Percentiles rank a stretch among this genome's conserved stretches.
These are phyloP conservation scores for Actinidia chinensis DNA, from an alignment of 179 eudicot genomes.

Conservation along the genomic window DNA sequence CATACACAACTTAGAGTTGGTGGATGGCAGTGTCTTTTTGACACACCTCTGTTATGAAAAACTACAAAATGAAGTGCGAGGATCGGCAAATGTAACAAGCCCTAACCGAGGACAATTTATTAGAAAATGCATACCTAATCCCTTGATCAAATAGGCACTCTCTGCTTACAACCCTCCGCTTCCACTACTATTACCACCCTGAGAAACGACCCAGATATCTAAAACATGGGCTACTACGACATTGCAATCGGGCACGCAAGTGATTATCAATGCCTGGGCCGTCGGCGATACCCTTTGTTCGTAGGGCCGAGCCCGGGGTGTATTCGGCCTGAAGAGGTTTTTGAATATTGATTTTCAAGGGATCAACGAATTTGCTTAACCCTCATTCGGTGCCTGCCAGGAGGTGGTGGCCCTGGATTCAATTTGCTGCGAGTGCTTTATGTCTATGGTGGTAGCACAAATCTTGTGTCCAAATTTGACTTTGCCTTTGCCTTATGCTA, in stretches of 20 bases:
- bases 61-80: too few species aligned
- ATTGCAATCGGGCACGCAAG: slow-evolving; percentile 37
- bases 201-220: slow-evolving; percentile 38
- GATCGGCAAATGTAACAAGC: too few species aligned
- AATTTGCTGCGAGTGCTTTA: slow-evolving; percentile 30
- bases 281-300: slow-evolving; percentile 42
- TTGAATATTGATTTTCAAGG: slow-evolving; percentile 42
- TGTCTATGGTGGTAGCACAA: slow-evolving; percentile 32
- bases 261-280: slow-evolving; percentile 53
- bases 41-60: too few species aligned
- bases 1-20: too few species aligned
- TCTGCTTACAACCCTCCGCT: too few species aligned
- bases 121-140: too few species aligned
- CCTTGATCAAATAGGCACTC: too few species aligned
- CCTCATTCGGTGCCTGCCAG: slow-evolving; percentile 59
- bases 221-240: slow-evolving; percentile 41
- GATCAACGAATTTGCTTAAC: slow-evolving; percentile 36
- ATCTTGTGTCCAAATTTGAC: slow-evolving; percentile 33
- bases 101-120: too few species aligned
- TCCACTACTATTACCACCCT: too few species aligned
- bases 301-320: slow-evolving; percentile 45
- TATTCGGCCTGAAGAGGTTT: slow-evolving; percentile 39
- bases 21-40: too few species aligned
- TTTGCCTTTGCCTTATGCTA: slow-evolving; percentile 43
- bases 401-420: slow-evolving; percentile 46